Percentiles rank a stretch among this genome's conserved stretches.
These are phyloP conservation scores for Salvia miltiorrhiza DNA, from an alignment of 257 asterid species.

Conservation along the genomic window DNA sequence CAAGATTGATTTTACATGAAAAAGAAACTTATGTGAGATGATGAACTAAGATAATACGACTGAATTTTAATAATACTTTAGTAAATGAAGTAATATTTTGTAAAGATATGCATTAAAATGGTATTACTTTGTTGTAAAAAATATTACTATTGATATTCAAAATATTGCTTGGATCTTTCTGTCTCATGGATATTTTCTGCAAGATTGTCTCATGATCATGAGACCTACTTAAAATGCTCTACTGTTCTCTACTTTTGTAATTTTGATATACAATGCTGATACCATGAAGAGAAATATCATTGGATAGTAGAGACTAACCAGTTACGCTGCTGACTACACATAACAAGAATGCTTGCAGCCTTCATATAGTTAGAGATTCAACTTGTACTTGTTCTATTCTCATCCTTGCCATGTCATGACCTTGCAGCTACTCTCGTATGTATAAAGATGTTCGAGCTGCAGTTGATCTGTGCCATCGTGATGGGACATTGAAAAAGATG, in stretches of 20 bases:
- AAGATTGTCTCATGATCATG: neutral
- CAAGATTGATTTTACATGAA: neutral
- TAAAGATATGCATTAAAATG: neutral
- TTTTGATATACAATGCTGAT: neutral
- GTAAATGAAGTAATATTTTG: neutral
- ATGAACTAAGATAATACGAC: neutral
- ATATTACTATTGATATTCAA: neutral
- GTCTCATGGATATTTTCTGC: neutral
- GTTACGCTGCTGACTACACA: neutral
- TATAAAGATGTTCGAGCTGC: conserved; percentile 97
- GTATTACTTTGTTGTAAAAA: neutral
- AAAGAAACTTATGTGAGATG: neutral
- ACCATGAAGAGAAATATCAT: neutral
- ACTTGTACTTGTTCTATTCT: conserved; percentile 12
- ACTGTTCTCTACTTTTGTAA: conserved; percentile 1
- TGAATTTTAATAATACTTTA: neutral
- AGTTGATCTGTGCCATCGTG: conserved; percentile 99
- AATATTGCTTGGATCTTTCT: neutral
- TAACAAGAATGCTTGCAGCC: conserved; percentile 5
- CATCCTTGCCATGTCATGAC: conserved; percentile 26
- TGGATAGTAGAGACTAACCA: neutral
- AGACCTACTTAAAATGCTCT: neutral
- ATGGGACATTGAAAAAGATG: conserved; percentile 95
- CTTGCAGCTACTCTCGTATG: conserved; percentile 74
- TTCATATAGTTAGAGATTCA: neutral